phyloP scores from a whole-genome alignment of 345 rosid species.

The Kandelia obovata region DNA sequence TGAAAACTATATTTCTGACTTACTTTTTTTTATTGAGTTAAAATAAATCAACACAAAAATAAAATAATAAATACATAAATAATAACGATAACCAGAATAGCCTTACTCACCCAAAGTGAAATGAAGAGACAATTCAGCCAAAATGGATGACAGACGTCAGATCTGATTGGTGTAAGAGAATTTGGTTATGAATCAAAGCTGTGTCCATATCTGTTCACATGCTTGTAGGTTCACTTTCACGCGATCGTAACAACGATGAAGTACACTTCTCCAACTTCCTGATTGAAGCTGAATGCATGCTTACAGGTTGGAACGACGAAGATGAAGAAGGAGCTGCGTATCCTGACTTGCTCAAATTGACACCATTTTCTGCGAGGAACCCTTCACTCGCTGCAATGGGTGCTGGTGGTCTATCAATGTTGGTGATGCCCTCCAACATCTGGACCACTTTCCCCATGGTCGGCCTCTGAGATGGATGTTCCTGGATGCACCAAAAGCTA shows the following conservation, averaged over 20 bases:
- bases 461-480: constrained; percentile 17
- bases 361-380: constrained; percentile 31
- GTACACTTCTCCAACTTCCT: constrained; percentile 20
- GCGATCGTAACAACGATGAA: constrained; percentile 12
- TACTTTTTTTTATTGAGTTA: too few relatives aligned
- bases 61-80: too few relatives aligned
- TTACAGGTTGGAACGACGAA: constrained; percentile 23
- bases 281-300: constrained; percentile 12
- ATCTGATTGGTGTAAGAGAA: neutral
- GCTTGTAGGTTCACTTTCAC: neutral
- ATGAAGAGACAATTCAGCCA: too few relatives aligned
- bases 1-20: too few relatives aligned
- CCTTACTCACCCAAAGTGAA: too few relatives aligned
- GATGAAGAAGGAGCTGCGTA: constrained; percentile 39
- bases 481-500: constrained; percentile 19
- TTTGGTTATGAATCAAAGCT: neutral
- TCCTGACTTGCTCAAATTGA: constrained; percentile 24
- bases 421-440: constrained; percentile 30
- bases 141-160: too few relatives aligned
- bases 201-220: neutral
- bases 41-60: too few relatives aligned
- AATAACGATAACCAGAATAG: too few relatives aligned
- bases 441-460: constrained; percentile 15
- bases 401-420: constrained; percentile 47
- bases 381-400: constrained; percentile 35